These are phyloP conservation scores for Pseudocercospora ulei DNA, from an alignment of 2,329 filamentous ascomycete species.

Conservation along the genomic window DNA sequence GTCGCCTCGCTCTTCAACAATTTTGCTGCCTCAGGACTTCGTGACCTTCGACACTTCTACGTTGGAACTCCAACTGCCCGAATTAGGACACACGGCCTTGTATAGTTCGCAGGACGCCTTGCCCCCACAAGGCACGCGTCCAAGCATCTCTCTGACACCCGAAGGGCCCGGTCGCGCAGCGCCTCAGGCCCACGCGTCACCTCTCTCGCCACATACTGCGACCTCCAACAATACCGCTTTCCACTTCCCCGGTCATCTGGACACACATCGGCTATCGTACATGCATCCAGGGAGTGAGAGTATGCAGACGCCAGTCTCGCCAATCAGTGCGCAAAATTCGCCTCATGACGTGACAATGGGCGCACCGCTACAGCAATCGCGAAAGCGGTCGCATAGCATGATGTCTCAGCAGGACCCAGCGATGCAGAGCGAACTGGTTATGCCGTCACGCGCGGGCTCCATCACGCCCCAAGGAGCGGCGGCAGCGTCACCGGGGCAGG, in stretches of 20 bases:
- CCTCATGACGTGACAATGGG: slow-evolving; percentile 21
- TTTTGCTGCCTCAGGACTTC: slow-evolving; percentile 11
- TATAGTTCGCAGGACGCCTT: slow-evolving; percentile 1
- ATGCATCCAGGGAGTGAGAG: slow-evolving; percentile 19
- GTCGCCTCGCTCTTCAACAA: no score
- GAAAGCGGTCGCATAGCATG: slow-evolving; percentile 30
- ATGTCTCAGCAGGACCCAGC: slow-evolving; percentile 24
- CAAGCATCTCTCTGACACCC: slow-evolving; percentile 25
- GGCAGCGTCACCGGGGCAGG: slow-evolving; percentile 14
- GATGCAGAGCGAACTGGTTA: slow-evolving; percentile 4
- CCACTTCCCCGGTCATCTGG: slow-evolving; percentile 8
- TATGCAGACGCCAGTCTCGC: slow-evolving; percentile 26
- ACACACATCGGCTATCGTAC: slow-evolving; percentile 11
- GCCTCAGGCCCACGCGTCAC: slow-evolving; percentile 26
- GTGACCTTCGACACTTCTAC: neutral
- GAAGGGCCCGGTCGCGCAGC: slow-evolving; percentile 15
- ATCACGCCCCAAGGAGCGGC: slow-evolving; percentile 13
- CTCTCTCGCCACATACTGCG: slow-evolving; percentile 19
- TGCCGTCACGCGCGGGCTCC: slow-evolving; percentile 13
- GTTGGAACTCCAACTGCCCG: neutral
- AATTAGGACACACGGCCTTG: neutral
- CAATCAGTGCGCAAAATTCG: slow-evolving; percentile 25
- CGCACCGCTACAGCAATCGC: slow-evolving; percentile 20
- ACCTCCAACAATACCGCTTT: slow-evolving; percentile 14
- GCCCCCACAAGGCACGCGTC: slow-evolving; percentile 7